Evolutionary conservation across 2,329 filamentous ascomycete species (phyloP), one percentile per base, ranked within the genome.

Genomic region (Xylariaceae sp.): DNA sequence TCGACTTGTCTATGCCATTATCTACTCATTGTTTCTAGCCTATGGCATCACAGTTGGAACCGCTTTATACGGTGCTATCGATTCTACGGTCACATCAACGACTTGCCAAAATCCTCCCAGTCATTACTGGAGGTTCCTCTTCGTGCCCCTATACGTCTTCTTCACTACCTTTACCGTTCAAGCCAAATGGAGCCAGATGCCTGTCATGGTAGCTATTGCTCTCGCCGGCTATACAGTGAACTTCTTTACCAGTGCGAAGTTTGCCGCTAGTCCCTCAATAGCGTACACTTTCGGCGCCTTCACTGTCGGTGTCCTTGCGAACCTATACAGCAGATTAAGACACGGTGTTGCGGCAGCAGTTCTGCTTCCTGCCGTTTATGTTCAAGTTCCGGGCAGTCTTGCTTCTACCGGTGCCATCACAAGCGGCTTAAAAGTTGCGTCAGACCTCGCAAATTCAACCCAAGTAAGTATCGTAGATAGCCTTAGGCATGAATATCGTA

Each of bases 321-420:
- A 95, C 61, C 67, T 91, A 2, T 93, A 94, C 73, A 87, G 59
- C 21, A 56, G 62, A 7, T 62, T 77, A 24, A 76, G 81, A 18
- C 86, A 92, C 68, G 89, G 88, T 1, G 82, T 96, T 2, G 92
- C 92, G 0, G 91, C 91, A 0, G 90, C 91, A 0, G 88, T 89
- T 1, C 90, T 96, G 79, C 75, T 96, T 8, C 92, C 92, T 0
- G 92, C 88, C 4, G 95, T 96, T 59, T 95, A 95, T 58, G 81
- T 87, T 2, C 83, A 85, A 59, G 84, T 87, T 21, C 84, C 84
- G 0, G 83, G 80, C 16, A 82, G 83, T 23, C 72, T 87, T n/a
- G 84, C 84, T 3, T 82, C 81, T 0, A 77, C 78, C 23, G 83
- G 83, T 1, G 84, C 81, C 11, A 71, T 87, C 15, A 69, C 86